Evolutionary conservation across 768 basidiomycete species (phyloP).

Genomic region (Hypholoma sublateritium): DNA sequence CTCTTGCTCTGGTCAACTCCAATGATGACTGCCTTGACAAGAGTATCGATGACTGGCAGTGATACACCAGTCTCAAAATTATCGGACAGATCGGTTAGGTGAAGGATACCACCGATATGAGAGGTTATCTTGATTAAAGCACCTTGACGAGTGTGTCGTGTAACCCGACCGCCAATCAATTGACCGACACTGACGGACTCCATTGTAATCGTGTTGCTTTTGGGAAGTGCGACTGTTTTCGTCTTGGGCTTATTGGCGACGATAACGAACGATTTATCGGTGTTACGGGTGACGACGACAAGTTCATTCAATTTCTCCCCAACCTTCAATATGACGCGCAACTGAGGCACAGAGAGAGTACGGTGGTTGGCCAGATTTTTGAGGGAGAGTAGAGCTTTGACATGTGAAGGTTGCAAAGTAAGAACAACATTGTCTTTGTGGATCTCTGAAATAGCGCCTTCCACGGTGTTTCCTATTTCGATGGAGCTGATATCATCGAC

Average conservation of each 20-base stretch:
- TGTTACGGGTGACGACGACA: constrained; percentile 86
- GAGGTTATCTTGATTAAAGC: constrained; percentile 75
- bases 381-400: constrained; percentile 83
- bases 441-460: constrained; percentile 73
- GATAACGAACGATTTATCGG: constrained; percentile 83
- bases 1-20: constrained; percentile 64
- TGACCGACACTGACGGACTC: constrained; percentile 73
- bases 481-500: constrained; percentile 67
- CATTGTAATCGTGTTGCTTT: constrained; percentile 51
- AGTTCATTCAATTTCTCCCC: constrained; percentile 77
- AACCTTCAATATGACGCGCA: constrained; percentile 58
- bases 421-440: constrained; percentile 85
- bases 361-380: constrained; percentile 85
- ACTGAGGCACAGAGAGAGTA: constrained; percentile 59
- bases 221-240: constrained; percentile 46
- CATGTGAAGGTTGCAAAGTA: constrained; percentile 63
- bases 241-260: constrained; percentile 72
- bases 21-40: constrained; percentile 73
- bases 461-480: constrained; percentile 73
- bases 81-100: constrained; percentile 81
- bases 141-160: constrained; percentile 68
- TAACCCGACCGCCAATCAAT: constrained; percentile 77
- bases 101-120: constrained; percentile 72
- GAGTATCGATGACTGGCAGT: constrained; percentile 59
- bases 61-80: constrained; percentile 62